Evolutionary conservation across 2,329 filamentous ascomycete species (phyloP).

Genomic region (Delphinella strobiligena): DNA sequence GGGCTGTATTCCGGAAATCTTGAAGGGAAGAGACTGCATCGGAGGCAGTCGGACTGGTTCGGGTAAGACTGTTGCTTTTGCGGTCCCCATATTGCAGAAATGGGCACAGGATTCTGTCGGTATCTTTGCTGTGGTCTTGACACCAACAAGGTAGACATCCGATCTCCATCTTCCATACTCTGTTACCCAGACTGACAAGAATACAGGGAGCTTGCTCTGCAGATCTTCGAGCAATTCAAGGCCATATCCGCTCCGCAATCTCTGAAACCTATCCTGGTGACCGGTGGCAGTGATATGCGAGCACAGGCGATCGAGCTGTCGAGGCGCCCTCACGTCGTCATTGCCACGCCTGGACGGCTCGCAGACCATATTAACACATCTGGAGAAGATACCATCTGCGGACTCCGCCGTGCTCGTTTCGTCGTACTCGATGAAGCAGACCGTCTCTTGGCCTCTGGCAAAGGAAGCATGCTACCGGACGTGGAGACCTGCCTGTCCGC

Average conservation of each 20-base stretch:
- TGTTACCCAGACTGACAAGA: neutral
- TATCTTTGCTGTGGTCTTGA: constrained; percentile 81
- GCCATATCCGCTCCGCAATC: constrained; percentile 81
- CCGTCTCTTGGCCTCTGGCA: constrained; percentile 61
- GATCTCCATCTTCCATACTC: neutral
- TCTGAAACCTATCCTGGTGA: constrained; percentile 80
- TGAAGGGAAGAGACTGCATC: constrained; percentile 86
- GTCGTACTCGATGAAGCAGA: constrained; percentile 96
- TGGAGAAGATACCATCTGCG: constrained; percentile 78
- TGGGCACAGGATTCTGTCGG: constrained; percentile 88
- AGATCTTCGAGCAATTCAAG: constrained; percentile 93
- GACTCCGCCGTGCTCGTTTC: constrained; percentile 64
- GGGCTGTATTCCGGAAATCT: constrained; percentile 81
- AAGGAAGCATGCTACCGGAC: constrained; percentile 87
- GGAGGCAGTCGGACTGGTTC: constrained; percentile 91
- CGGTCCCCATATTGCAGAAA: constrained; percentile 83
- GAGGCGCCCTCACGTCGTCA: constrained; percentile 76
- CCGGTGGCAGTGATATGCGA: constrained; percentile 86
- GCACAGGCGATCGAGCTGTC: constrained; percentile 75
- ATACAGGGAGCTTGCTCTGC: constrained; percentile 70
- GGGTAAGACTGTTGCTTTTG: constrained; percentile 93
- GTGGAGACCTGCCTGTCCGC: constrained; percentile 77
- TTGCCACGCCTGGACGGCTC: constrained; percentile 84
- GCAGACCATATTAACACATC: constrained; percentile 90
- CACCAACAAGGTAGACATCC: constrained; percentile 57